These are phyloP conservation scores for Zygosaccharomyces pseudorouxii DNA, from an alignment of 805 yeast genomes.

Conservation along the genomic window DNA sequence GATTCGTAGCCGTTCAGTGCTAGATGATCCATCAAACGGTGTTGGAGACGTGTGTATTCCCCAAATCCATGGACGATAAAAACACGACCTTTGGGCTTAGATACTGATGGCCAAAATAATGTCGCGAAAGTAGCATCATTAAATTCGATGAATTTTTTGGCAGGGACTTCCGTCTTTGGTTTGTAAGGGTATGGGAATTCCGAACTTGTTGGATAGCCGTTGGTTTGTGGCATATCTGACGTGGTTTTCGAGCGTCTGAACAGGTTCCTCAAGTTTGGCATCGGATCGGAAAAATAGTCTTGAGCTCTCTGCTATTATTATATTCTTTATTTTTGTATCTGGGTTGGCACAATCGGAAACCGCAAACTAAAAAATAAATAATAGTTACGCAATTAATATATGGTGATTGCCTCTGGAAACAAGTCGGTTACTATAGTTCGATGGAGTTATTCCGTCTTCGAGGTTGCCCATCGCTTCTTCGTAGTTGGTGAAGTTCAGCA, in stretches of 20 bases:
- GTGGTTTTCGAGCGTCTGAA: neutral
- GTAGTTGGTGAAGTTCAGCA: neutral
- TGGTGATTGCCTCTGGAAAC: no score
- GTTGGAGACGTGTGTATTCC: conserved; percentile 50
- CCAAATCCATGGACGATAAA: conserved; percentile 69
- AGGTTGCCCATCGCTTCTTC: neutral
- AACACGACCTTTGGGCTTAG: conserved; percentile 41
- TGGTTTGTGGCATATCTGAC: neutral
- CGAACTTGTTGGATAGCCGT: neutral
- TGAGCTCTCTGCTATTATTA: no score
- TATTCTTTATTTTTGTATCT: no score
- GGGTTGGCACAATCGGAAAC: no score
- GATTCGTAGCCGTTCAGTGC: conserved; percentile 54
- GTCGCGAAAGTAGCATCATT: conserved; percentile 31
- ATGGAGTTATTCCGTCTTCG: no score
- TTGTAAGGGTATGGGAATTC: conserved; percentile 25
- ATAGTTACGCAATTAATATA: no score
- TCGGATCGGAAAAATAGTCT: neutral
- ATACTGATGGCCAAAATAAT: conserved; percentile 26
- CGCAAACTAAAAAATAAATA: no score
- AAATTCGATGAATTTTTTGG: conserved; percentile 23
- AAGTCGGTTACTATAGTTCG: no score
- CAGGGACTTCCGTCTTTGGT: conserved; percentile 20
- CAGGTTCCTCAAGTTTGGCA: neutral
- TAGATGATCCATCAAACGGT: conserved; percentile 50